Evolutionary conservation across 176 grass and related monocot species (phyloP), one percentile per base, ranked within the genome.

Genomic region (Phyllostachys edulis): DNA sequence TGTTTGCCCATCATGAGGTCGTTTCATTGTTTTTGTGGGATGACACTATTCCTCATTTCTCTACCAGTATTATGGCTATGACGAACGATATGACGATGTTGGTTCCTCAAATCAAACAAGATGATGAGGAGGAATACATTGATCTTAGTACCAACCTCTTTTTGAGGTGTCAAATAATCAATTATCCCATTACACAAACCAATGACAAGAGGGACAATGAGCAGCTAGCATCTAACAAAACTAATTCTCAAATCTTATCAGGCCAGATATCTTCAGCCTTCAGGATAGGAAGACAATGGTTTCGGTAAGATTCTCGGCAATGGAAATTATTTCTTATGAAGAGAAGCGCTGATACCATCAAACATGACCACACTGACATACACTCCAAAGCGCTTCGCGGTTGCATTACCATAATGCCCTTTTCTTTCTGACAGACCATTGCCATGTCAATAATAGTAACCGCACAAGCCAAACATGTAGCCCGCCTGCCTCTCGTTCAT

Each of bases 371-470:
- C 29, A 1, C 20, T 5, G 2, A 55, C 4, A 16, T 50, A 17
- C 13, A 46, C 44, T 9, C 9, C 44, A 46, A 46, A 4, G 44
- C 44, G 11, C 41, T 44, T 44, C 41, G 41, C 41, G 41, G 47
- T 1, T 15, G 47, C 17, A 60, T 36, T 76, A 59, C 21, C 2
- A 69, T n/a, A n/a, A n/a, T 44, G 37, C 2, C 16, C 7, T 6
- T 63, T 5, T 62, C 39, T 3, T 2, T 36, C 26, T 16, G 27
- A 42, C 67, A 71, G 4, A 27, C 38, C 38, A 34, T 24, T 34
- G 38, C 18, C 57, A 14, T 45, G 71, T 42, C 39, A 80, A 55
- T 65, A 76, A 75, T 81, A 87, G 69, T 45, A 80, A 80, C 36
- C 0, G 36, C 11, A 15, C 1, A 66, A 74, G 61, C 24, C 38